Evolutionary conservation across 345 rosid genomes (phyloP), one percentile per base, ranked within the genome.

Genomic region (Lumnitzera littorea): DNA sequence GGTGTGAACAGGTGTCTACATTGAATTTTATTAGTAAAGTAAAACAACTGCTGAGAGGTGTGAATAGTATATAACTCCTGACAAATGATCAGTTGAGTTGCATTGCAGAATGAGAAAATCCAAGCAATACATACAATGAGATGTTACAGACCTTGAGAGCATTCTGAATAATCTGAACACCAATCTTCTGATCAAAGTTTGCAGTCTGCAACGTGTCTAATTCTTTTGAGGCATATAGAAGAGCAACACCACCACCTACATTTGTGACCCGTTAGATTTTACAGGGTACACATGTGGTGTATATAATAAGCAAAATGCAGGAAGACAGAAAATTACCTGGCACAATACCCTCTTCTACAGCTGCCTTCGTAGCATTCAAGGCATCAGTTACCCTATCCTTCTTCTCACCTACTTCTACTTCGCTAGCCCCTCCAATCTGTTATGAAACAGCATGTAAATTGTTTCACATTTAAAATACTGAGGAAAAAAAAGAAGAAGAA

Each of bases 401-500:
- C 83, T 83, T 95, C 76, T 94, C 95, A 57, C 84, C 52, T 60
- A 94, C 95, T 75, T 94, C 97, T 43, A 87, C 67, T 81, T 95
- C 99, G 68, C 99, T 95, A 11, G 97, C 97, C 72, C 99, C 99
- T 51, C 97, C 99, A 68, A 95, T 88, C 97, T 95, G 78, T 58
- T 74, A 20, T n/a, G 20, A 31, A 69, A 13, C 51, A 49, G 16
- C 17, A 51, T 46, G 57, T 47, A 62, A 46, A 25, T 24, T 16
- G n/a, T 15, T 46, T 14, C 55, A 27, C 31, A 2, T 14, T 23
- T n/a, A 14, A 50, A 23, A 20, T 12, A 53, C 29, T 2, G 24
- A 23, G 2, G 12, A 10, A 23, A 51, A 23, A 1, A 53, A 9
- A 5, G 3, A 1, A 36, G 10, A 23, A 51, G 11, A 1, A 53